Percentiles rank a stretch among this genome's conserved stretches.
Evolutionary conservation across 495 filamentous ascomycete species (phyloP).

Genomic region (Tuber aestivum): DNA sequence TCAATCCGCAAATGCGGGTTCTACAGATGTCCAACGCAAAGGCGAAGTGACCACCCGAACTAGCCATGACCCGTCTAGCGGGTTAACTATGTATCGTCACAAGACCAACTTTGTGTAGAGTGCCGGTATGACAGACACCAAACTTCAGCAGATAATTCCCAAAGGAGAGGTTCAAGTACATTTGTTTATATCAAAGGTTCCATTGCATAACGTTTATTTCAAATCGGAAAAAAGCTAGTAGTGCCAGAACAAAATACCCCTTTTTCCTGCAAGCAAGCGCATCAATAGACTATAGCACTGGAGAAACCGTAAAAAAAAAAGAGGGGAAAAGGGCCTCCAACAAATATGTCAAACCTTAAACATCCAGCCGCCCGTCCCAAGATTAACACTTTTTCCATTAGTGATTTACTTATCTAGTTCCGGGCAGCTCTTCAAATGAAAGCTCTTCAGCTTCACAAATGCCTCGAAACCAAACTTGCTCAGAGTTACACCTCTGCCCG

Average conservation of each 20-base stretch:
- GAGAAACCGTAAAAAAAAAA: not conserved
- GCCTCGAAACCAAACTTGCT: slow-evolving; percentile 89
- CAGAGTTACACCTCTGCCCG: slow-evolving; percentile 81
- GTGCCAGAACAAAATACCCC: not conserved
- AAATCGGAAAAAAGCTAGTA: not conserved
- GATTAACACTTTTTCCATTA: not conserved
- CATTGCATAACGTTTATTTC: not conserved
- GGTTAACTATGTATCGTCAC: not conserved
- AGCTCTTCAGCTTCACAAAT: slow-evolving; percentile 93
- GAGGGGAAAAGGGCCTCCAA: not conserved
- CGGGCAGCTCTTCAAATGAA: slow-evolving; percentile 84
- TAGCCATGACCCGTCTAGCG: not conserved
- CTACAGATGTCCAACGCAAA: not conserved
- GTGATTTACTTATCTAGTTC: slow-evolving; percentile 45
- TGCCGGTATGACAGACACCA: not conserved
- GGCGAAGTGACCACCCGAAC: not conserved
- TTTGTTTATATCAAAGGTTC: not conserved
- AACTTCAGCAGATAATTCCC: not conserved
- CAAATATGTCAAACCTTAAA: not conserved
- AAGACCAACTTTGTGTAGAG: not conserved
- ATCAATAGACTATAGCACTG: not conserved
- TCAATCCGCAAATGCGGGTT: not conserved
- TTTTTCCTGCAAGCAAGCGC: not conserved
- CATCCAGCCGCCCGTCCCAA: not conserved
- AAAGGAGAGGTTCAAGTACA: not conserved